Conservation (phyloP, 208 protist species). For the Angomonas deanei region DNA sequence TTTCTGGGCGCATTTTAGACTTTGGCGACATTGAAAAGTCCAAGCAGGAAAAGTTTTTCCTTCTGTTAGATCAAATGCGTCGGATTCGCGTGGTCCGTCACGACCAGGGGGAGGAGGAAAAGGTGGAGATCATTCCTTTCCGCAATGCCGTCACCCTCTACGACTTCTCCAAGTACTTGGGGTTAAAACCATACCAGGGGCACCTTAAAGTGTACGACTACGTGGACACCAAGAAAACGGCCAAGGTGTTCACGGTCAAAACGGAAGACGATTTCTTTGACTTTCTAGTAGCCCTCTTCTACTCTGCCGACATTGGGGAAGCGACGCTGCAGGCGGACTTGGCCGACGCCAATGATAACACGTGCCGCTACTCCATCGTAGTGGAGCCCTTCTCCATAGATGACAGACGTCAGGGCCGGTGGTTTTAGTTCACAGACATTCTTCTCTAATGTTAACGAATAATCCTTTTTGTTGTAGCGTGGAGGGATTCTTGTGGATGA, state of each 20-base stretch:
- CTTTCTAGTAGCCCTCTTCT: conserved; percentile 68
- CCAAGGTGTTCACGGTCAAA: conserved; percentile 53
- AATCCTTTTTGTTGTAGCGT: no score
- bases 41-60: conserved; percentile 47
- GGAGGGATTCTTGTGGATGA: no score
- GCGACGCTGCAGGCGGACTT: conserved; percentile 52
- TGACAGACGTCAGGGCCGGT: conserved; percentile 58
- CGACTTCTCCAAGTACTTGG: conserved; percentile 66
- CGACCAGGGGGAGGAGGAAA: conserved; percentile 34
- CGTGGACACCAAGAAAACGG: conserved; percentile 49
- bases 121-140: conserved; percentile 51
- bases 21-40: conserved; percentile 56
- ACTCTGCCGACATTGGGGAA: conserved; percentile 53
- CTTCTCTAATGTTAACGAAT: background rate
- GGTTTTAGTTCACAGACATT: conserved; percentile 52
- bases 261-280: conserved; percentile 83
- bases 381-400: conserved; percentile 68
- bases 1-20: conserved; percentile 84
- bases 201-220: conserved; percentile 86
- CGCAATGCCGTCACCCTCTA: conserved; percentile 59
- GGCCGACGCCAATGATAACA: conserved; percentile 67
- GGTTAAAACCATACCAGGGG: conserved; percentile 58
- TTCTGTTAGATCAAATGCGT: conserved; percentile 74
- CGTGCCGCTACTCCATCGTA: conserved; percentile 71
- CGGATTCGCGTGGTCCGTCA: conserved; percentile 64